Conservation (phyloP, 495 filamentous ascomycete species). For the Pseudevernia furfuracea region DNA sequence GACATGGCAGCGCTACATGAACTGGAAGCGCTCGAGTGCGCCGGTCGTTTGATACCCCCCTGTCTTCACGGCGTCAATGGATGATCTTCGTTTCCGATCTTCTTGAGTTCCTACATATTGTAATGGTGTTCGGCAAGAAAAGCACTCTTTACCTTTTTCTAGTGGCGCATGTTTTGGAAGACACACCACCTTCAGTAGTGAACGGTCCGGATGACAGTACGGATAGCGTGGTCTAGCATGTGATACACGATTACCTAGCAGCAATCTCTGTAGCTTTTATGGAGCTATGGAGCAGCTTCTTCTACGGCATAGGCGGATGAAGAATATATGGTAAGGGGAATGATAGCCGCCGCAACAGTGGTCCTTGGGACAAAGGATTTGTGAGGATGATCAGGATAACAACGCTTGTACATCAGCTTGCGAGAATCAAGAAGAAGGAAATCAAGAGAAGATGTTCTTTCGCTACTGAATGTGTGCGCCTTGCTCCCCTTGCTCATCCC, state of each 20-base stretch:
- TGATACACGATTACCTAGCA: not conserved
- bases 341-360: not conserved
- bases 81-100: not conserved
- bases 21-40: constrained; percentile 11
- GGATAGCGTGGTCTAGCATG: not conserved
- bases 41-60: not conserved
- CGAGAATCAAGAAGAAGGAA: not conserved
- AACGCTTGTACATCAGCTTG: not conserved
- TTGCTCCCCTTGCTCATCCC: not conserved
- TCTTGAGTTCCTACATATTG: not conserved
- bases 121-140: not conserved
- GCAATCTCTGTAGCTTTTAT: not conserved
- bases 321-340: not conserved
- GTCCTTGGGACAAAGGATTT: not conserved
- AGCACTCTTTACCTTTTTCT: not conserved
- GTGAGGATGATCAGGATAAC: not conserved
- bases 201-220: not conserved
- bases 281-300: not conserved
- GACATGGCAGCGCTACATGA: constrained; percentile 46
- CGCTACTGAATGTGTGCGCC: too few species aligned
- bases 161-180: not conserved
- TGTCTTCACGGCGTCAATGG: not conserved
- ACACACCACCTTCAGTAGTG: not conserved
- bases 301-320: not conserved
- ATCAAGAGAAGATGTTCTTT: too few species aligned